Conservation (phyloP, 192 early-diverging fungal genomes). For the Endogone sp. region DNA sequence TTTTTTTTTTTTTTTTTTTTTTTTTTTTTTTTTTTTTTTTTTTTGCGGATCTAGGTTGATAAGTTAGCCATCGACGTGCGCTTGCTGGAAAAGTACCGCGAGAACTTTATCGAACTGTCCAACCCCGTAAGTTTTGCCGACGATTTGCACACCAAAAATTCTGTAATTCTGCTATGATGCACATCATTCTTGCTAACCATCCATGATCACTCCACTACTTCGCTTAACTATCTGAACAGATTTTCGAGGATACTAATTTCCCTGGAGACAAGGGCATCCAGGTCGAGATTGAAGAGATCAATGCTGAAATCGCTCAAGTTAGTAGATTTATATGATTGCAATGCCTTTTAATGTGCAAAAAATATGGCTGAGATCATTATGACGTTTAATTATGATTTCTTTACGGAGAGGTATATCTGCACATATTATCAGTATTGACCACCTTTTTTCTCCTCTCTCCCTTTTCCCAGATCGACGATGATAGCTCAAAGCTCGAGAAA, state of each 20-base stretch:
- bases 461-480: conserved; percentile 3
- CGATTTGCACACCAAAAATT: too few species aligned
- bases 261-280: conserved; percentile 6
- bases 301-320: conserved; percentile 2
- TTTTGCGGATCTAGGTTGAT: conserved; percentile 10
- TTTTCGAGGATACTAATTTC: conserved; percentile 5
- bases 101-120: conserved; percentile 21
- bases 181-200: not conserved
- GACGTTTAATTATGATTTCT: too few species aligned
- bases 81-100: conserved; percentile 24
- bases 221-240: not conserved
- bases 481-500: conserved; percentile 1
- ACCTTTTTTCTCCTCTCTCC: too few species aligned
- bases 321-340: too few species aligned
- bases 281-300: conserved; percentile 3
- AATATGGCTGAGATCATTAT: too few species aligned
- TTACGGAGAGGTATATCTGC: too few species aligned
- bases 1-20: too few species aligned
- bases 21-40: too few species aligned
- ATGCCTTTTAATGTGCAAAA: too few species aligned
- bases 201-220: not conserved
- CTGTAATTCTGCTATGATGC: not conserved
- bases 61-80: conserved; percentile 27
- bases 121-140: conserved; percentile 23
- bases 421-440: too few species aligned